A percentile compares a stretch with the other conserved stretches of the same genome.
Evolutionary conservation across 805 yeast species (phyloP).

Genomic region (Kodamaea leandrae): DNA sequence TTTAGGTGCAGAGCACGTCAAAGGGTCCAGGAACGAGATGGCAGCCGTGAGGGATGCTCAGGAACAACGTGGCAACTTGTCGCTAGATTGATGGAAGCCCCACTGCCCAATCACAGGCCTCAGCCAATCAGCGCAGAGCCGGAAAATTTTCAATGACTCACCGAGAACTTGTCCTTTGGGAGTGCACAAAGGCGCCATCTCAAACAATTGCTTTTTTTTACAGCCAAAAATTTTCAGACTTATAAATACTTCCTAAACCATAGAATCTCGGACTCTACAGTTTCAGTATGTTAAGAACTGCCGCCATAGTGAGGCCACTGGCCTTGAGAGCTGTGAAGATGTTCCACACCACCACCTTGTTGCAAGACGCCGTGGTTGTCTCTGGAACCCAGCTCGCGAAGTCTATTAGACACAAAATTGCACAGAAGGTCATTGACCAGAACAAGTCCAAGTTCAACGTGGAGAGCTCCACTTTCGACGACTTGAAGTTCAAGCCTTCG

Average conservation of each 20-base stretch:
- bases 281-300: constrained; percentile 4
- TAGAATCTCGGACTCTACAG: neutral
- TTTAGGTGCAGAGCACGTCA: neutral
- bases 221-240: constrained; percentile 2
- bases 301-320: constrained; percentile 4
- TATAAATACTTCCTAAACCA: neutral
- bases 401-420: constrained; percentile 34
- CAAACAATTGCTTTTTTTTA: constrained; percentile 1
- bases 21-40: neutral
- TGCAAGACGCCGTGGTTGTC: constrained; percentile 34
- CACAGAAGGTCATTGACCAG: constrained; percentile 38
- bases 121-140: constrained; percentile 2
- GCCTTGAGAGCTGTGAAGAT: constrained; percentile 4
- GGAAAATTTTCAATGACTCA: constrained; percentile 4
- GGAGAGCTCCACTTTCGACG: constrained; percentile 20
- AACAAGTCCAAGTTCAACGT: constrained; percentile 20
- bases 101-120: neutral
- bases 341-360: constrained; percentile 13
- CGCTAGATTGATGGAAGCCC: neutral
- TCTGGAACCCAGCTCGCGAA: constrained; percentile 45
- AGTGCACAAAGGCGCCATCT: constrained; percentile 5
- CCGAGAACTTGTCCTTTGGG: neutral
- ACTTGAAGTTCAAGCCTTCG: constrained; percentile 60
- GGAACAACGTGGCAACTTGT: neutral
- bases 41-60: neutral